Conservation (phyloP, 345 rosid species). For the Moricandia arvensis region DNA sequence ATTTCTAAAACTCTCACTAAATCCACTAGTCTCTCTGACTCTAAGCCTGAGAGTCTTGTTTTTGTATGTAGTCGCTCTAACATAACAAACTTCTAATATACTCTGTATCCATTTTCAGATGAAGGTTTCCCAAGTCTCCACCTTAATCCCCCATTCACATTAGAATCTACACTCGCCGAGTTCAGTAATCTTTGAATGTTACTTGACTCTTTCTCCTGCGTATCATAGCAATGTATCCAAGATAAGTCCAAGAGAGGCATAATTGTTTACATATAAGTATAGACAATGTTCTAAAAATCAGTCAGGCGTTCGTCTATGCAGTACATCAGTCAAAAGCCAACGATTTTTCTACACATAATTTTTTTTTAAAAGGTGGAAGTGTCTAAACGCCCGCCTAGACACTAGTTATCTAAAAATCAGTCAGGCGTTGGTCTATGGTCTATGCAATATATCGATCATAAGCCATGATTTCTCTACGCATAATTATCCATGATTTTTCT, state of each 20-base stretch:
- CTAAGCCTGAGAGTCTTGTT: conserved; percentile 42
- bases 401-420: no score
- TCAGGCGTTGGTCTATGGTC: no score
- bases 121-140: conserved; percentile 50
- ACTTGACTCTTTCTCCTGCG: conserved; percentile 54
- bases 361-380: no score
- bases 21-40: conserved; percentile 52
- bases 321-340: no score
- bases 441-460: no score
- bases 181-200: conserved; percentile 42
- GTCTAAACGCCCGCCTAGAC: no score
- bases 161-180: conserved; percentile 49
- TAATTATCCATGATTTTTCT: no score
- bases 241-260: background rate
- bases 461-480: no score
- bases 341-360: no score
- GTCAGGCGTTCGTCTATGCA: no score
- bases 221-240: background rate
- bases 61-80: conserved; percentile 34
- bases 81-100: conserved; percentile 50
- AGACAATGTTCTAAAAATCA: no score
- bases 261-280: no score
- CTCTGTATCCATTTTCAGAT: conserved; percentile 38
- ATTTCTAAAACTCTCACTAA: conserved; percentile 32
- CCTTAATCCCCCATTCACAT: conserved; percentile 55